phyloP scores from a whole-genome alignment of 768 basidiomycete genomes.

The Gymnopilus junonius region DNA sequence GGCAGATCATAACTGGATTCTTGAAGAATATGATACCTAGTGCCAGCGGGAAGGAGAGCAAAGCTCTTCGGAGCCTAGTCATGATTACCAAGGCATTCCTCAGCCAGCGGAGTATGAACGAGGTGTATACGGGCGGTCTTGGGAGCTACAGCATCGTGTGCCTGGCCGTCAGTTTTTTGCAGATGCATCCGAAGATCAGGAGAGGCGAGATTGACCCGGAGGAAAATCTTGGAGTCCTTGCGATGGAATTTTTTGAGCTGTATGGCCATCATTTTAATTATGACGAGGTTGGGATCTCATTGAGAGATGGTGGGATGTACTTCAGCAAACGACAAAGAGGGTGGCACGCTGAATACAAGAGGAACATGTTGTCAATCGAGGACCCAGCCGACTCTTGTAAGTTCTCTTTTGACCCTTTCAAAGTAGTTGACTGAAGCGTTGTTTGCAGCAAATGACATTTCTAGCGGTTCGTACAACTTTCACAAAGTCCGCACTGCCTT shows the following conservation, averaged over 20 bases:
- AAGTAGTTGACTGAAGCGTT: constrained; percentile 6
- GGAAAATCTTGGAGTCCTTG: constrained; percentile 88
- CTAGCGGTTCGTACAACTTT: constrained; percentile 85
- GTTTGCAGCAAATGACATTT: constrained; percentile 86
- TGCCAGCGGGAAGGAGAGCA: constrained; percentile 39
- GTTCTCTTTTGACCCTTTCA: constrained; percentile 32
- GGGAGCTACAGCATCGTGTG: constrained; percentile 96
- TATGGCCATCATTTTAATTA: constrained; percentile 95
- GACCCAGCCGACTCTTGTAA: constrained; percentile 89
- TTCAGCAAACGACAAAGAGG: constrained; percentile 82
- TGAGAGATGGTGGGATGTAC: constrained; percentile 88
- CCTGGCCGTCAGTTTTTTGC: constrained; percentile 90
- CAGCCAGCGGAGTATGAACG: constrained; percentile 91
- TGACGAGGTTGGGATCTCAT: constrained; percentile 84
- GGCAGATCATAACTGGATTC: constrained; percentile 81
- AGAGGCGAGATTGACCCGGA: constrained; percentile 85
- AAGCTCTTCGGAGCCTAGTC: constrained; percentile 83
- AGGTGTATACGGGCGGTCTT: constrained; percentile 95
- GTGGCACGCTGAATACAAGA: constrained; percentile 70
- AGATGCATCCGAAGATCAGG: constrained; percentile 97
- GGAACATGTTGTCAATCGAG: constrained; percentile 79
- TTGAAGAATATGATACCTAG: constrained; percentile 58
- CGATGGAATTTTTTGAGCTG: constrained; percentile 97
- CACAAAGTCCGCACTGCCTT: constrained; percentile 81
- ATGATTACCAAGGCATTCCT: constrained; percentile 92